Conservation (phyloP, 257 asterid genomes). For the Solanum appendiculatum region DNA sequence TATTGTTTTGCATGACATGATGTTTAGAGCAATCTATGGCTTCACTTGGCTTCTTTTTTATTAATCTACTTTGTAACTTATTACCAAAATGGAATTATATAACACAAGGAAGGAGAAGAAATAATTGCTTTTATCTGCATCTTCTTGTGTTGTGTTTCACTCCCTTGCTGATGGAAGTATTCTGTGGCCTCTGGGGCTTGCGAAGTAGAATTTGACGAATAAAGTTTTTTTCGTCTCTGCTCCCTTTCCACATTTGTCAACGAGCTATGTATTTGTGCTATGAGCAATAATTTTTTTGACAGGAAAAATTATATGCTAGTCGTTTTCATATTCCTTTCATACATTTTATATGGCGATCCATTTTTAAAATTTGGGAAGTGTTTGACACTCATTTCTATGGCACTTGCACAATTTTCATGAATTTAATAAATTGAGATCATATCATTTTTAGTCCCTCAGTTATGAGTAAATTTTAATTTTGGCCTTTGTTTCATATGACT, state of each 20-base stretch:
- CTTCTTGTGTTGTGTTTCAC: not conserved
- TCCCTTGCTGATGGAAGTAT: not conserved
- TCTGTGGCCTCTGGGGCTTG: not conserved
- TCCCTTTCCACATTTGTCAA: not conserved
- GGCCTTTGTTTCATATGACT: not conserved
- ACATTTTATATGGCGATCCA: not conserved
- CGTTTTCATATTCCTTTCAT: not conserved
- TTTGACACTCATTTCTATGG: not conserved
- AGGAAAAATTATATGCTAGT: not conserved
- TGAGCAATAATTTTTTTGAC: too few species aligned
- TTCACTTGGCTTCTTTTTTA: not conserved
- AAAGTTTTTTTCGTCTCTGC: not conserved
- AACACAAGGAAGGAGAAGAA: not conserved
- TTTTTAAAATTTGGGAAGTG: not conserved
- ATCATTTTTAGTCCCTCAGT: not conserved
- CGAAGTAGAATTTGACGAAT: not conserved
- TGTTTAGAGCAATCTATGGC: not conserved
- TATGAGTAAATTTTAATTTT: not conserved
- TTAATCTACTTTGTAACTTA: not conserved
- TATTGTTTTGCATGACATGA: not conserved
- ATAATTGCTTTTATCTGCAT: not conserved
- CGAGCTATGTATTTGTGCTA: not conserved
- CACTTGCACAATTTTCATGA: not conserved
- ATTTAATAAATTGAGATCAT: not conserved
- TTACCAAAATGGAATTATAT: not conserved